Conservation (phyloP, 805 yeast species). For the Starmerella etchellsii region DNA sequence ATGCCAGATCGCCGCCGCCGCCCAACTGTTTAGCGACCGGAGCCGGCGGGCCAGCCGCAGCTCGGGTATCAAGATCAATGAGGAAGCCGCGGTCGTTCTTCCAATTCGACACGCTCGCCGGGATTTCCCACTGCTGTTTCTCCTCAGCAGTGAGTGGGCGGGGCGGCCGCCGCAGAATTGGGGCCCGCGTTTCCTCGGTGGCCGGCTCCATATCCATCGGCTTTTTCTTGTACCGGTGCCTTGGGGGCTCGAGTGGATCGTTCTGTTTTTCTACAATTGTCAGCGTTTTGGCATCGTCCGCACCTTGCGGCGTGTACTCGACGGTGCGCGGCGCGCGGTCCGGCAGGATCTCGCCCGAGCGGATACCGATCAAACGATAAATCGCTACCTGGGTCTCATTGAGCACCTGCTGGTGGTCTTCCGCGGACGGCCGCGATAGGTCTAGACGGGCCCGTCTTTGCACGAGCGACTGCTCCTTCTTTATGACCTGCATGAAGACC, state of each 20-base stretch:
- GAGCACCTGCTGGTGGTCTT: constrained; percentile 34
- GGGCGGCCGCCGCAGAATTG: constrained; percentile 42
- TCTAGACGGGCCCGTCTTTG: constrained; percentile 25
- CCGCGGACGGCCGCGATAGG: constrained; percentile 19
- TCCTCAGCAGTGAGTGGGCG: constrained; percentile 52
- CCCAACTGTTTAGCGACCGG: constrained; percentile 22
- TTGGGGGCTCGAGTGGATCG: constrained; percentile 82
- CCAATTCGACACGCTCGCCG: constrained; percentile 90
- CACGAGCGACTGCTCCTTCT: constrained; percentile 21
- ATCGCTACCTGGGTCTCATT: constrained; percentile 46
- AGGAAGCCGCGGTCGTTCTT: constrained; percentile 86
- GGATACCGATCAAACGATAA: constrained; percentile 34
- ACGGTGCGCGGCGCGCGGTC: constrained; percentile 27
- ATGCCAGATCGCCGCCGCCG: constrained; percentile 38
- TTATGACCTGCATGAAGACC: background rate
- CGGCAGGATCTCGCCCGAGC: background rate
- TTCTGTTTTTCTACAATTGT: constrained; percentile 53
- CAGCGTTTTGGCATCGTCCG: constrained; percentile 29
- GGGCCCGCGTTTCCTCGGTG: constrained; percentile 27
- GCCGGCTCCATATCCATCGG: constrained; percentile 1
- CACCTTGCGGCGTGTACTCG: constrained; percentile 33
- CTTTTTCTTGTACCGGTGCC: constrained; percentile 43
- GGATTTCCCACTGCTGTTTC: constrained; percentile 71
- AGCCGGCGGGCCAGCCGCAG: constrained; percentile 38
- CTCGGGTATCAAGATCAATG: constrained; percentile 63